phyloP scores from a whole-genome alignment of 352 stramenopile genomes.

The Thalassiosira delicatula region DNA sequence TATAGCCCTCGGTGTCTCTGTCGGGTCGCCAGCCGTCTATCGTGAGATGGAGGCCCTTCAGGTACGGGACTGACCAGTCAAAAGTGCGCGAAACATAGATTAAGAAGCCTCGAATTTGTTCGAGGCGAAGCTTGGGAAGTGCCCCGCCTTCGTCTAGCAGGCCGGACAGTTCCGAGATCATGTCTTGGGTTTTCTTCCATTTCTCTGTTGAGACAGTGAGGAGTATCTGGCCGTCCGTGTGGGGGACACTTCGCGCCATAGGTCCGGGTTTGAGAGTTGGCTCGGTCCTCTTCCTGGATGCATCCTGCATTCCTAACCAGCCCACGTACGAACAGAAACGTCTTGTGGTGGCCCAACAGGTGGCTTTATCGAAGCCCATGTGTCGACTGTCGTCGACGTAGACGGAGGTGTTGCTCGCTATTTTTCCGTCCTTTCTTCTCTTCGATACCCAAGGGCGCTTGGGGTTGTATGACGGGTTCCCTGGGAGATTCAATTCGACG shows the following conservation, averaged over 20 bases:
- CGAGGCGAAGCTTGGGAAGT: not conserved
- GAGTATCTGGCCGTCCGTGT: not conserved
- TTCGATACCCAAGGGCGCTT: conserved; percentile 44
- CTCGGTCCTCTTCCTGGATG: conserved; percentile 47
- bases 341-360: conserved; percentile 10
- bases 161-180: conserved; percentile 7
- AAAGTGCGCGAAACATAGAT: conserved; percentile 26
- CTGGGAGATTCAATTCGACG: conserved; percentile 51
- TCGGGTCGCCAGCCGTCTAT: conserved; percentile 41
- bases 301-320: conserved; percentile 59
- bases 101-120: conserved; percentile 50
- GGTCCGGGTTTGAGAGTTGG: conserved; percentile 34
- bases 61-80: conserved; percentile 19
- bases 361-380: conserved; percentile 3
- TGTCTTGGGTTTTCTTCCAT: conserved; percentile 42
- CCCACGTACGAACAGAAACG: not conserved
- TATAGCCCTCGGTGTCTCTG: conserved; percentile 31
- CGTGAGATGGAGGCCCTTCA: conserved; percentile 55
- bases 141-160: not conserved
- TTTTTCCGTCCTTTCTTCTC: not conserved
- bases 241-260: conserved; percentile 51
- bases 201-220: conserved; percentile 35
- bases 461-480: conserved; percentile 28
- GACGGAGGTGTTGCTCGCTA: not conserved
- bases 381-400: conserved; percentile 43